Percentiles rank a stretch among this genome's conserved stretches.
Evolutionary conservation across 805 yeast genomes (phyloP).

Genomic region (Pichia heedii): DNA sequence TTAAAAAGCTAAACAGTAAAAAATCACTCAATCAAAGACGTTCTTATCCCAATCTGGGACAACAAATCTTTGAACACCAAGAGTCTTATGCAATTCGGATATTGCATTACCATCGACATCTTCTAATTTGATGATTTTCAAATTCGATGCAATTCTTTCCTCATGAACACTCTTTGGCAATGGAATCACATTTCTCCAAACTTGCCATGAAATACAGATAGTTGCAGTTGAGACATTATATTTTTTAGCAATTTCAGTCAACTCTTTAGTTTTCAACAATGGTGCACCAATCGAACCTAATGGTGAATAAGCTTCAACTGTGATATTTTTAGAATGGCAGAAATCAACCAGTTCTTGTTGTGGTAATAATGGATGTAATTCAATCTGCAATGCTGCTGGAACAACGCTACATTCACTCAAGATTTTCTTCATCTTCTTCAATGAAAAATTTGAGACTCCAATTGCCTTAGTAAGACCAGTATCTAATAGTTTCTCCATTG

Average conservation of each 20-base stretch:
- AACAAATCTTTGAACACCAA: constrained; percentile 5
- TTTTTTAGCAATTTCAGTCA: constrained; percentile 38
- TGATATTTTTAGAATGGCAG: constrained; percentile 43
- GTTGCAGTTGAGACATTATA: constrained; percentile 39
- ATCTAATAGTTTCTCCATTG: constrained; percentile 49
- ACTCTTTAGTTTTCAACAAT: constrained; percentile 34
- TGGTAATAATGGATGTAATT: constrained; percentile 65
- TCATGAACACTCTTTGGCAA: constrained; percentile 30
- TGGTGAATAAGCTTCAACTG: constrained; percentile 72
- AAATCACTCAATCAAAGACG: neutral
- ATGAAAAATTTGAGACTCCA: constrained; percentile 73
- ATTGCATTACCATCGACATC: constrained; percentile 24
- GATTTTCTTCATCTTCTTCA: constrained; percentile 43
- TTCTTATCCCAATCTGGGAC: constrained; percentile 11
- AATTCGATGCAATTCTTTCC: constrained; percentile 29
- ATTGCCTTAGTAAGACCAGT: constrained; percentile 52
- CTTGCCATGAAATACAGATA: constrained; percentile 48
- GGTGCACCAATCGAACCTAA: constrained; percentile 58
- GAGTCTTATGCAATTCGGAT: neutral
- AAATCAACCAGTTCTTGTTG: constrained; percentile 51
- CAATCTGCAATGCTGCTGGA: constrained; percentile 73
- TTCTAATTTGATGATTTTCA: constrained; percentile 26
- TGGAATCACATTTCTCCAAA: constrained; percentile 39
- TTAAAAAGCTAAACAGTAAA: too few relatives aligned
- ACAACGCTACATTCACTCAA: constrained; percentile 42